phyloP scores from a whole-genome alignment of 169 alveolate genomes.

The Plasmodium chabaudi region DNA sequence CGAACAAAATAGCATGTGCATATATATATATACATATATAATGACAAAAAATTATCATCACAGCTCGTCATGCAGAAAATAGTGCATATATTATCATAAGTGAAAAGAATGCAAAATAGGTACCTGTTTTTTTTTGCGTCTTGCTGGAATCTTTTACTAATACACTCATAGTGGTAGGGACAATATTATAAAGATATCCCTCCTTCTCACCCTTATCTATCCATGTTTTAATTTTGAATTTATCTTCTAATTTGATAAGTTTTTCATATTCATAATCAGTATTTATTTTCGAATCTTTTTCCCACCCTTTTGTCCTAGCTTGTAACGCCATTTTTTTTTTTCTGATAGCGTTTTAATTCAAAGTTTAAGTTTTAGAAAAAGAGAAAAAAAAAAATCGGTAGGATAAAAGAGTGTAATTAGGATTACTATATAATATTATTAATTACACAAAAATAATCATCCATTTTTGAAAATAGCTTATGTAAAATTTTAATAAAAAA shows the following conservation, averaged over 20 bases:
- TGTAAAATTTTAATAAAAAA: constrained; percentile 7
- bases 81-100: too few relatives aligned
- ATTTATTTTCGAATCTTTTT: constrained; percentile 66
- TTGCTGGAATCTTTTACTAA: constrained; percentile 71
- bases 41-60: not conserved
- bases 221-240: constrained; percentile 77
- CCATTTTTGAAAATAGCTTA: not conserved
- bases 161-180: constrained; percentile 85
- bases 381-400: not conserved
- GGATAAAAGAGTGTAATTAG: constrained; percentile 10
- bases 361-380: not conserved
- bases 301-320: constrained; percentile 74
- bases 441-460: not conserved
- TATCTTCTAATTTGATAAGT: constrained; percentile 30
- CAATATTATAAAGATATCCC: constrained; percentile 90
- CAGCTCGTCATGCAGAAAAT: too few relatives aligned
- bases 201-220: constrained; percentile 77
- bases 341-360: constrained; percentile 1
- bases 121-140: constrained; percentile 70
- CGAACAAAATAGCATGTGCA: not conserved
- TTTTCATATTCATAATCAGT: constrained; percentile 66
- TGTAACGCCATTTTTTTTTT: constrained; percentile 36
- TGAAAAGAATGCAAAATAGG: not conserved
- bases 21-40: not conserved
- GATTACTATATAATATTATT: not conserved